These are phyloP conservation scores for Dothidotthia symphoricarpi DNA, from an alignment of 2,329 filamentous ascomycete genomes.

Conservation along the genomic window DNA sequence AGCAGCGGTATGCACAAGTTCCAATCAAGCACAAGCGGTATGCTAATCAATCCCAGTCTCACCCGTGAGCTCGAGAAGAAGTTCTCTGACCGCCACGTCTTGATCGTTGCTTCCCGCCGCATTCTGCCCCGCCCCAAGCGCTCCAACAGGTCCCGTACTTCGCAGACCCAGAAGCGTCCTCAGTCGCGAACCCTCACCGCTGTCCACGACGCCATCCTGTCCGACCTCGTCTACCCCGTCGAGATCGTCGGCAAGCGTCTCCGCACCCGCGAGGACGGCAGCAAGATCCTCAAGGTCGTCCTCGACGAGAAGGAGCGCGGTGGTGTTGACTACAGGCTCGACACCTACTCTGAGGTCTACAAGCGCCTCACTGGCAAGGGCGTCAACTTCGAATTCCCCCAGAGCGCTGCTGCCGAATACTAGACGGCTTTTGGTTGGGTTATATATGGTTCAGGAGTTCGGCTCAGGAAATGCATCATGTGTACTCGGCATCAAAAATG, in stretches of 20 bases:
- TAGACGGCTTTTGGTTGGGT: constrained; percentile 54
- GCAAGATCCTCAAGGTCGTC: constrained; percentile 98
- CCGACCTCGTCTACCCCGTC: constrained; percentile 98
- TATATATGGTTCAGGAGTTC: constrained; percentile 38
- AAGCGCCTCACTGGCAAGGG: constrained; percentile 93
- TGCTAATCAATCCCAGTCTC: constrained; percentile 59
- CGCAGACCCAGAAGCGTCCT: constrained; percentile 97
- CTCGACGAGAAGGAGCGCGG: constrained; percentile 99
- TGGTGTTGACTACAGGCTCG: constrained; percentile 98
- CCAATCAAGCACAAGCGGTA: neutral
- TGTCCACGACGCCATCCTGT: constrained; percentile 97
- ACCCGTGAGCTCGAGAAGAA: constrained; percentile 99
- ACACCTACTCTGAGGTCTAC: constrained; percentile 99
- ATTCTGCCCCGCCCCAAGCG: constrained; percentile 98
- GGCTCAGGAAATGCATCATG: constrained; percentile 42
- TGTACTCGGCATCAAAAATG: constrained; percentile 41
- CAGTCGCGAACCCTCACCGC: constrained; percentile 96
- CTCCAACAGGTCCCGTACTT: constrained; percentile 93
- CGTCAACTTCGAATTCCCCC: constrained; percentile 98
- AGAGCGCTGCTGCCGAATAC: constrained; percentile 74
- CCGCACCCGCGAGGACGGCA: constrained; percentile 97
- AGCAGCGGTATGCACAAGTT: constrained; percentile 81
- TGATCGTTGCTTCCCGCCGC: constrained; percentile 98
- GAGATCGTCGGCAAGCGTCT: constrained; percentile 99
- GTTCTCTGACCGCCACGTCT: constrained; percentile 99